These are phyloP conservation scores for Avena atlantica DNA, from an alignment of 176 grass and related monocot genomes.

Conservation along the genomic window DNA sequence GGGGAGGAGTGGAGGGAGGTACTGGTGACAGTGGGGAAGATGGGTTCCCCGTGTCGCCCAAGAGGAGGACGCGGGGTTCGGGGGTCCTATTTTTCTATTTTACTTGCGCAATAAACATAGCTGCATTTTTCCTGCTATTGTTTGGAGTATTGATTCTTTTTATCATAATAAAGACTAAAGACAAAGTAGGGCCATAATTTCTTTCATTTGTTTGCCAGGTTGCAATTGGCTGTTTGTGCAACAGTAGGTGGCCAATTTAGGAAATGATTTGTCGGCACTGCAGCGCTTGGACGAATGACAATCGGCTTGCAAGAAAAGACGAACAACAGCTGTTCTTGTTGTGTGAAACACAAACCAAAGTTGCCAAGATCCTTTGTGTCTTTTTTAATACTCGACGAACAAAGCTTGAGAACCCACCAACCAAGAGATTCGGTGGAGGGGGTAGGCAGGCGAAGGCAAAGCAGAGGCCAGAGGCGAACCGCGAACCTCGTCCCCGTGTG, in stretches of 20 bases:
- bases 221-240: too few relatives aligned
- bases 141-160: too few relatives aligned
- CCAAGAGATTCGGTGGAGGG: conserved; percentile 22
- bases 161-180: too few relatives aligned
- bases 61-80: too few relatives aligned
- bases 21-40: too few relatives aligned
- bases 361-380: not conserved
- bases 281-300: conserved; percentile 5
- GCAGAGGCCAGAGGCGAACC: not conserved
- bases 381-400: not conserved
- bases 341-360: conserved; percentile 12
- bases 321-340: not conserved
- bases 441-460: not conserved
- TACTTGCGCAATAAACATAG: too few relatives aligned
- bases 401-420: not conserved
- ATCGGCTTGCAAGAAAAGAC: not conserved
- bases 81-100: too few relatives aligned
- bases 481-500: conserved; percentile 1
- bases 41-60: too few relatives aligned
- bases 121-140: too few relatives aligned
- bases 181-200: too few relatives aligned
- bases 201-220: too few relatives aligned
- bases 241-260: not conserved
- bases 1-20: too few relatives aligned
- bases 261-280: not conserved